Percentiles rank a stretch among this genome's conserved stretches.
Conservation (phyloP, 495 filamentous ascomycete genomes). For the Chaetomidium leptoderma region DNA sequence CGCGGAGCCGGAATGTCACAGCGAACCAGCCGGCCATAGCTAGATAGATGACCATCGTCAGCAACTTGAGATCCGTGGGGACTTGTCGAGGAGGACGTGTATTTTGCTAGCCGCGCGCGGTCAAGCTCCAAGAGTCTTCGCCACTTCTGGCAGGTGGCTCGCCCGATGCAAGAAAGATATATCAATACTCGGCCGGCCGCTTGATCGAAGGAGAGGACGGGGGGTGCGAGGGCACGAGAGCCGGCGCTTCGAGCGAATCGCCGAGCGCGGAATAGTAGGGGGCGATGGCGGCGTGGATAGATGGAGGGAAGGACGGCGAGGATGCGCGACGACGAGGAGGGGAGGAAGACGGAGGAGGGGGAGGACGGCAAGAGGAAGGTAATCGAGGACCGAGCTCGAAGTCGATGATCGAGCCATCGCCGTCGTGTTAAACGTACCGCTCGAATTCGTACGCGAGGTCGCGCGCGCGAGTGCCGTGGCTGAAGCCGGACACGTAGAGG, state of each 20-base stretch:
- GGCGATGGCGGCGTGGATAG: constrained; percentile 29
- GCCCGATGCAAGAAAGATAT: constrained; percentile 32
- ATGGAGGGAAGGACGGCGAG: constrained; percentile 26
- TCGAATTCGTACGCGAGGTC: constrained; percentile 99
- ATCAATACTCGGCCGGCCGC: constrained; percentile 48
- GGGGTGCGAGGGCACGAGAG: constrained; percentile 34
- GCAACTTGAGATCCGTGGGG: constrained; percentile 29
- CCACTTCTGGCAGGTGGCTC: constrained; percentile 37
- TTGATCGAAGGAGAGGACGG: constrained; percentile 47
- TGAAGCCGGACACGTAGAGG: constrained; percentile 95
- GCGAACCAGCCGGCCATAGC: constrained; percentile 96
- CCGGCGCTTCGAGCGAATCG: constrained; percentile 27
- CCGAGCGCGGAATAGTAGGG: constrained; percentile 19
- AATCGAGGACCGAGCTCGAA: constrained; percentile 40
- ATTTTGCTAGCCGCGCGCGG: constrained; percentile 28
- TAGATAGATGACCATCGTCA: constrained; percentile 48
- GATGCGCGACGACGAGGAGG: constrained; percentile 41
- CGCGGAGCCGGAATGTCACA: constrained; percentile 97
- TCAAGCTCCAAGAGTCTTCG: constrained; percentile 27
- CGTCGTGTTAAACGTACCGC: constrained; percentile 58
- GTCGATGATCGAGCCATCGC: constrained; percentile 45
- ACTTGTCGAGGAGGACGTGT: constrained; percentile 16
- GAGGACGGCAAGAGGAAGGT: constrained; percentile 31
- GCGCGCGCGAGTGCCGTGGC: constrained; percentile 97
- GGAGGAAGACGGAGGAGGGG: constrained; percentile 34